phyloP scores from a whole-genome alignment of 169 alveolate genomes.

The Cardiosporidium cionae region DNA sequence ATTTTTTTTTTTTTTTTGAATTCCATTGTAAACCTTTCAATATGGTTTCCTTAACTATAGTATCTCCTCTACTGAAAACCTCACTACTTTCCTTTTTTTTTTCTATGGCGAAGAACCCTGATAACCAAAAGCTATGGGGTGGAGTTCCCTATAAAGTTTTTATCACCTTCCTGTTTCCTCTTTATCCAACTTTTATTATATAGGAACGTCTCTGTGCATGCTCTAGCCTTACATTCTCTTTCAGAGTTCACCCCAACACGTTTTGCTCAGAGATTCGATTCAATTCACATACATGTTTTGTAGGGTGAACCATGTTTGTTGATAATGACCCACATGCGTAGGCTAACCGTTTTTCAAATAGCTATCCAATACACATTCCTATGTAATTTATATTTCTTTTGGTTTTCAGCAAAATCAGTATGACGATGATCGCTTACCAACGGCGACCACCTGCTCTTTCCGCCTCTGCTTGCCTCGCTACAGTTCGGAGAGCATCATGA shows the following conservation, averaged over 20 bases:
- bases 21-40: background rate
- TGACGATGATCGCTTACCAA: slow-evolving; percentile 73
- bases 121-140: no score
- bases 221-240: no score
- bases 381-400: background rate
- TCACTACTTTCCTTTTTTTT: background rate
- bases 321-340: background rate
- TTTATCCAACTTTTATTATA: no score
- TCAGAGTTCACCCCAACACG: background rate
- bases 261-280: background rate
- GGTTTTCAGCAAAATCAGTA: slow-evolving; percentile 7
- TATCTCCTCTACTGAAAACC: no score
- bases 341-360: background rate
- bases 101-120: no score
- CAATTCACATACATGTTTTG: background rate
- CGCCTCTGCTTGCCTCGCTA: slow-evolving; percentile 74
- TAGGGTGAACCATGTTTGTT: background rate
- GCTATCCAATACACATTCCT: background rate
- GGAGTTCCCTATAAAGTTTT: no score
- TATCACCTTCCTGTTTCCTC: no score
- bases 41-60: no score
- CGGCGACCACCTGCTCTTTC: slow-evolving; percentile 81
- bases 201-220: no score
- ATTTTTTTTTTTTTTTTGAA: background rate
- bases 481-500: slow-evolving; percentile 60